phyloP scores from a whole-genome alignment of 805 yeast species.

The Yarrowia sp. region DNA sequence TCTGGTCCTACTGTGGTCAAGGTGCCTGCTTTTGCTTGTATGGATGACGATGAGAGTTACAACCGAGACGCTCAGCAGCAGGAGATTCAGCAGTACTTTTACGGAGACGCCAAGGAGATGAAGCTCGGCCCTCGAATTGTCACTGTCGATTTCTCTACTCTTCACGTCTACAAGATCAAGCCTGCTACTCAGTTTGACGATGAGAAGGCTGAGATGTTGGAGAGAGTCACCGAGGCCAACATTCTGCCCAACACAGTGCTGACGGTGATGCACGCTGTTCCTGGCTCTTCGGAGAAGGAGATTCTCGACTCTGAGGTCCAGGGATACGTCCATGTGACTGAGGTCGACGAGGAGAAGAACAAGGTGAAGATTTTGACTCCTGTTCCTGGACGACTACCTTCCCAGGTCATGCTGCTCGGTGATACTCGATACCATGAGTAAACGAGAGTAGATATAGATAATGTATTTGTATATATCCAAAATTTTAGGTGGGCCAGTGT shows the following conservation, averaged over 20 bases:
- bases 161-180: conserved; percentile 60
- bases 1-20: conserved; percentile 58
- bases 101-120: conserved; percentile 69
- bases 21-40: conserved; percentile 78
- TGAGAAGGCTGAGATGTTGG: conserved; percentile 51
- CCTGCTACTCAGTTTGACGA: conserved; percentile 36
- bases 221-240: conserved; percentile 51
- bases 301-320: conserved; percentile 66
- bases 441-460: conserved; percentile 23
- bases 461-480: conserved; percentile 5
- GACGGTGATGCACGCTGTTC: conserved; percentile 63
- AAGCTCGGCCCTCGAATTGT: conserved; percentile 82
- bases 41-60: conserved; percentile 73
- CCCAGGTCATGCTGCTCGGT: conserved; percentile 75
- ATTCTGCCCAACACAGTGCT: conserved; percentile 75
- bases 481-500: too few species aligned
- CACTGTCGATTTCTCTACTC: conserved; percentile 68
- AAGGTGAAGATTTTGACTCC: conserved; percentile 80
- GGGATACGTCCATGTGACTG: conserved; percentile 77
- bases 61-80: conserved; percentile 75
- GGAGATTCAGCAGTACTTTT: conserved; percentile 84
- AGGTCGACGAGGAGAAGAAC: conserved; percentile 76
- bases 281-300: conserved; percentile 54
- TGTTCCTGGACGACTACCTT: conserved; percentile 84
- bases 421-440: conserved; percentile 83